Percentiles rank a stretch among this genome's conserved stretches.
These are phyloP conservation scores for Flaveria robusta DNA, from an alignment of 129 eudicot genomes.

Conservation along the genomic window DNA sequence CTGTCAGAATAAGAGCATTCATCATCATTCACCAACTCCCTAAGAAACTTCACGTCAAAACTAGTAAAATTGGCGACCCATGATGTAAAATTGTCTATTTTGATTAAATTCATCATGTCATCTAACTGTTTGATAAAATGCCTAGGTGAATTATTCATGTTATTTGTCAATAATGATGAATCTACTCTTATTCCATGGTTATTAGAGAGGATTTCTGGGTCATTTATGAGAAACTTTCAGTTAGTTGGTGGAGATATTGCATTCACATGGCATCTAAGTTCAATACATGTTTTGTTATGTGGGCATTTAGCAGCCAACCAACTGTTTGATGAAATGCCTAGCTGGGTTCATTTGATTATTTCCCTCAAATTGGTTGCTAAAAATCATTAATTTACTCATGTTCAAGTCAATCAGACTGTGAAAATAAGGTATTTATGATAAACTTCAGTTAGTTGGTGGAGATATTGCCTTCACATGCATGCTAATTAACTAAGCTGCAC, in stretches of 20 bases:
- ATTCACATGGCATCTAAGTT: slow-evolving; percentile 18
- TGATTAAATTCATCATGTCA: background rate
- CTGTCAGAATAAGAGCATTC: slow-evolving; percentile 19
- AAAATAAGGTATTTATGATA: slow-evolving; percentile 18
- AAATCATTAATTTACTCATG: background rate
- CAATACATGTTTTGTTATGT: background rate
- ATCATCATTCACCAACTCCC: background rate
- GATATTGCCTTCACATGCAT: slow-evolving; percentile 42
- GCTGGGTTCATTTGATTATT: slow-evolving; percentile 4
- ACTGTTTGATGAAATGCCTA: slow-evolving; percentile 7
- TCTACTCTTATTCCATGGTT: background rate
- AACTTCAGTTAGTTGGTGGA: slow-evolving; percentile 28
- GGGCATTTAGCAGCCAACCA: background rate
- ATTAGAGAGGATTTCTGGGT: background rate
- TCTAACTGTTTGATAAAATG: background rate
- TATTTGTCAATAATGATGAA: background rate
- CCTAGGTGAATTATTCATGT: background rate
- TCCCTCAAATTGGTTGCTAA: background rate
- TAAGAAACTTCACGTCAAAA: background rate
- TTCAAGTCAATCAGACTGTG: background rate
- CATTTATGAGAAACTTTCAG: slow-evolving; percentile 10
- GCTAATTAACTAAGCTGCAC: slow-evolving; percentile 24
- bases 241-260: slow-evolving; percentile 20
- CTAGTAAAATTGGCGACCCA: background rate
- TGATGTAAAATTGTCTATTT: slow-evolving; percentile 4